Percentiles rank a stretch among this genome's conserved stretches.
Evolutionary conservation across 805 yeast species (phyloP).

Genomic region (Candida verbasci): DNA sequence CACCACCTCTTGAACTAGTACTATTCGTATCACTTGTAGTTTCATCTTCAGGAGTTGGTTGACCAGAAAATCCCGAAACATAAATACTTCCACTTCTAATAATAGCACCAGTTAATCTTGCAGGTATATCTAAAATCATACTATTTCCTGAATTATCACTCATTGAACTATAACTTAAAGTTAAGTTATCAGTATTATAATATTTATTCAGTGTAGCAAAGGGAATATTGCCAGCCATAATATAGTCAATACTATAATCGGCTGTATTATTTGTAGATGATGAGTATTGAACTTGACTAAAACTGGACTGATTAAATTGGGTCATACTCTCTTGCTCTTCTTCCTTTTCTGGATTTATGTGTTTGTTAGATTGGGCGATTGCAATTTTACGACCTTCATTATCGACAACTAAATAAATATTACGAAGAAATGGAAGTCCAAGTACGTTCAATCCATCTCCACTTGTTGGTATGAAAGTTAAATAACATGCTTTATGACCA

Average conservation of each 20-base stretch:
- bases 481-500: conserved; percentile 55
- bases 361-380: conserved; percentile 44
- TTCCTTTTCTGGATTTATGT: conserved; percentile 6
- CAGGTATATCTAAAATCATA: conserved; percentile 14
- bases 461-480: conserved; percentile 47
- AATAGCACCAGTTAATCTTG: conserved; percentile 21
- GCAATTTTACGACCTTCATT: conserved; percentile 54
- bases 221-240: conserved; percentile 45
- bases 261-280: not conserved
- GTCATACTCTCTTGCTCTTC: not conserved
- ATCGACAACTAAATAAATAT: conserved; percentile 60
- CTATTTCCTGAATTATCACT: conserved; percentile 3
- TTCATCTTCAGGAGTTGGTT: not conserved
- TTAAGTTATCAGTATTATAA: conserved; percentile 1
- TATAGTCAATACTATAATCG: conserved; percentile 15
- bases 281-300: not conserved
- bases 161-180: conserved; percentile 10
- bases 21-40: not conserved
- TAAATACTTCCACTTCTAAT: conserved; percentile 26
- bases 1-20: not conserved
- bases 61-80: conserved; percentile 16
- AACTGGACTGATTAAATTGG: not conserved
- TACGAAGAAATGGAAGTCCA: conserved; percentile 55
- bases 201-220: conserved; percentile 33
- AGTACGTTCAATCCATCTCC: conserved; percentile 47